Evolutionary conservation across 495 filamentous ascomycete genomes (phyloP).

Genomic region (Astrothelium macrocarpum): DNA sequence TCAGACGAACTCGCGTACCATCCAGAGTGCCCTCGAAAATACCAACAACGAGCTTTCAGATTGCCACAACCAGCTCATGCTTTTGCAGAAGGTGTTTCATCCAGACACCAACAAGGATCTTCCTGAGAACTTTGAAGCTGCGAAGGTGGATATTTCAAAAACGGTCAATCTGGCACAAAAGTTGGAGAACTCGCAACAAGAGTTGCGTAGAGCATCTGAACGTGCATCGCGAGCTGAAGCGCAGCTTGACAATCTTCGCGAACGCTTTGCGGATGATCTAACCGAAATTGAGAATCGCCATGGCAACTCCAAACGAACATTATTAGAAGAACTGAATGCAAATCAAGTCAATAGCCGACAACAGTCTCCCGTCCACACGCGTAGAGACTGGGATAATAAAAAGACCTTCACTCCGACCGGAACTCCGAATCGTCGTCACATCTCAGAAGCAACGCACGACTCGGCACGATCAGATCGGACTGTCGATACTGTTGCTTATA

Average conservation of each 20-base stretch:
- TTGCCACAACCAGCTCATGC: slow-evolving; percentile 65
- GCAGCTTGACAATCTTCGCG: slow-evolving; percentile 69
- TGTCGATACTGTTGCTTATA: slow-evolving; percentile 79
- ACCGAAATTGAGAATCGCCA: slow-evolving; percentile 62
- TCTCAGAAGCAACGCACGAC: slow-evolving; percentile 61
- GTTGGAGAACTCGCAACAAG: slow-evolving; percentile 79
- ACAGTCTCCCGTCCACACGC: slow-evolving; percentile 65
- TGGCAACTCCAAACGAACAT: slow-evolving; percentile 58
- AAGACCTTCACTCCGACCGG: slow-evolving; percentile 41
- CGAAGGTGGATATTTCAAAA: slow-evolving; percentile 41
- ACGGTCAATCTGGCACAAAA: slow-evolving; percentile 80
- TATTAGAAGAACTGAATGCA: slow-evolving; percentile 79
- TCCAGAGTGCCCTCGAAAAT: slow-evolving; percentile 67
- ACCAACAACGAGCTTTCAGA: slow-evolving; percentile 70
- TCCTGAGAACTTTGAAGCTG: slow-evolving; percentile 51
- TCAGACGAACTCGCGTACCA: slow-evolving; percentile 71
- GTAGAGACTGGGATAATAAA: slow-evolving; percentile 58
- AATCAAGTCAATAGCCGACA: slow-evolving; percentile 64
- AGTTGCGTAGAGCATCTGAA: slow-evolving; percentile 75
- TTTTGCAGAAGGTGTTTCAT: slow-evolving; percentile 77
- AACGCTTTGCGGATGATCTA: slow-evolving; percentile 60
- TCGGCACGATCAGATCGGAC: slow-evolving; percentile 82
- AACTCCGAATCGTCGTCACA: slow-evolving; percentile 68
- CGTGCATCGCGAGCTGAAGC: slow-evolving; percentile 73
- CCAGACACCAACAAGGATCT: slow-evolving; percentile 54